phyloP scores from a whole-genome alignment of 768 basidiomycete genomes.

The Termitomyces titanicus region DNA sequence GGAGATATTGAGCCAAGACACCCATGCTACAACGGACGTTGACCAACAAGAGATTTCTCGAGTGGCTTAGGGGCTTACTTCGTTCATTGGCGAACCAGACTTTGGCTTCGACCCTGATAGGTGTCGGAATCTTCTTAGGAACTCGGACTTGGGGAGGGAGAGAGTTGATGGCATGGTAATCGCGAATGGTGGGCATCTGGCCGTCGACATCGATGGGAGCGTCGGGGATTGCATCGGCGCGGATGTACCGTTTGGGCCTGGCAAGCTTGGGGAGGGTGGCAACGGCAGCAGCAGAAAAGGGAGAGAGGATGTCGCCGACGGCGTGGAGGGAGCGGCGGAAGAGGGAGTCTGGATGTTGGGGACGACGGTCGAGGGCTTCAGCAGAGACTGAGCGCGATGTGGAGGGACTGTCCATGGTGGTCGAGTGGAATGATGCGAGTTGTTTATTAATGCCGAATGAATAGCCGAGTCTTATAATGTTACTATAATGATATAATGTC shows the following conservation, averaged over 20 bases:
- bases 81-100: slow-evolving; percentile 98
- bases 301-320: slow-evolving; percentile 53
- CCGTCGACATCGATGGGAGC: slow-evolving; percentile 45
- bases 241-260: slow-evolving; percentile 52
- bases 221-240: slow-evolving; percentile 73
- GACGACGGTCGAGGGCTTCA: background rate
- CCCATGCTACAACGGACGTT: slow-evolving; percentile 61
- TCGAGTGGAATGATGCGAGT: too few relatives aligned
- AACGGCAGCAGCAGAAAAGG: slow-evolving; percentile 68
- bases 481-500: too few relatives aligned
- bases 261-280: slow-evolving; percentile 40
- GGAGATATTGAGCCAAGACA: slow-evolving; percentile 86
- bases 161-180: slow-evolving; percentile 72
- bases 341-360: slow-evolving; percentile 27
- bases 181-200: slow-evolving; percentile 57
- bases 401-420: slow-evolving; percentile 5
- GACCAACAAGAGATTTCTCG: background rate
- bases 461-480: too few relatives aligned
- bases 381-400: slow-evolving; percentile 5
- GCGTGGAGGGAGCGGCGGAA: slow-evolving; percentile 62
- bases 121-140: slow-evolving; percentile 79
- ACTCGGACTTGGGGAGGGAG: slow-evolving; percentile 64
- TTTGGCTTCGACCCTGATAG: slow-evolving; percentile 87
- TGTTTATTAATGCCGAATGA: too few relatives aligned
- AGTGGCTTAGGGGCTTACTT: slow-evolving; percentile 67